Base-by-base conservation (phyloP, 73 alveolate species). In the Paramecium caudatum region DNA sequence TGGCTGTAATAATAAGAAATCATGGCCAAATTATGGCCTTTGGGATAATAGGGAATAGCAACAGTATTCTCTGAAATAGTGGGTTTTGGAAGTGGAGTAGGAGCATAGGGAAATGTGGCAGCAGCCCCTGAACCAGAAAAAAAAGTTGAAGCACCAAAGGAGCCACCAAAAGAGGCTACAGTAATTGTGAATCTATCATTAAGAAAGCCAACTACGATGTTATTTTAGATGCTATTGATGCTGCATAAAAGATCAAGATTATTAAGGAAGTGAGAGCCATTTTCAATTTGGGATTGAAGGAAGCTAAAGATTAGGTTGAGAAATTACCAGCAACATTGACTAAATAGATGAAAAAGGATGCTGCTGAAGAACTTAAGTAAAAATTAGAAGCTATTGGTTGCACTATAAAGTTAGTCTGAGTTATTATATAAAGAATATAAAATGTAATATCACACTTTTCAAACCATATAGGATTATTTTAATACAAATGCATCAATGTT, bases 271-370 rank as follows among this genome's bases (percentile, higher is more conserved):
- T 95, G 27, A 95, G 96, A 94, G 91, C 94, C 7, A 46, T 95
- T 10, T 91, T 94, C 32, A 91, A 88, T 36, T 94, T 95, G 23
- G 98, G 98, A 9, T 84, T 95, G 9, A 95, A 95, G 86, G 98
- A 95, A 82, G 98, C 97, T 6, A 95, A 95, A 65, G 98, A 95
- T 25, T 33, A 85, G 93, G 96, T 95, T 16, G 98, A 95, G 48
- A 90, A 91, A 8, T 94, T 94, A 5, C 98, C 98, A 15, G 90
- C 82, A 10, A 86, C 92, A 93, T 37, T 95, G 17, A 85, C 83
- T 69, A 91, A 94, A 69, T 95, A 90, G 9, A 91, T 83, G 65
- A 80, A 65, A 50, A 93, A 91, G 74, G 95, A 70, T 45, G 96
- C 93, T 32, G 98, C 98, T 15, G 96, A 94, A 34, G 95, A 82